These are phyloP conservation scores for Vitis rotundifolia DNA, from an alignment of 164 flowering plant species.

Conservation along the genomic window DNA sequence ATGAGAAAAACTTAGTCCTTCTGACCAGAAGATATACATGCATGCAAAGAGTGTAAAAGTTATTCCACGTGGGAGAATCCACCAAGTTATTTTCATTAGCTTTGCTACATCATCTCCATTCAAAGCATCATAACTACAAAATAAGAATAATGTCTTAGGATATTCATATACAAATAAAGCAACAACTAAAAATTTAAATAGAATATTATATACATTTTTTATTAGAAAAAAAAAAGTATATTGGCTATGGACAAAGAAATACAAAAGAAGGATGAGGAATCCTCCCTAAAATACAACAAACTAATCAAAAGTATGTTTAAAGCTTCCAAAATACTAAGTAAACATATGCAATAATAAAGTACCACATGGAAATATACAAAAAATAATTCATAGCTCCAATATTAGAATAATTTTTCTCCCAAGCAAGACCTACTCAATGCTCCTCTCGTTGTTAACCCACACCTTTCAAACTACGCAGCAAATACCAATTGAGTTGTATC, in stretches of 20 bases:
- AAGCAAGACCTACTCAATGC: no score
- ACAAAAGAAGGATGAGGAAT: no score
- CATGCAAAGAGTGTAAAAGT: conserved; percentile 43
- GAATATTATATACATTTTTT: not conserved
- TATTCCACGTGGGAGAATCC: conserved; percentile 63
- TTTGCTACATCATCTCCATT: conserved; percentile 50
- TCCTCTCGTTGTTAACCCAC: no score
- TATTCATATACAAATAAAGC: not conserved
- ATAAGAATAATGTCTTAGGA: conserved; percentile 8
- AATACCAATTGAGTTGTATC: no score
- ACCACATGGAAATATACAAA: no score
- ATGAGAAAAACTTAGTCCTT: conserved; percentile 39
- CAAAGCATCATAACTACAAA: conserved; percentile 57
- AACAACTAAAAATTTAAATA: not conserved
- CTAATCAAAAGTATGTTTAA: no score
- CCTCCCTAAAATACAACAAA: no score
- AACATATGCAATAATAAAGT: no score
- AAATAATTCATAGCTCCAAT: no score
- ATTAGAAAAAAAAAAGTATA: not conserved
- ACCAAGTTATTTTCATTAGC: conserved; percentile 68
- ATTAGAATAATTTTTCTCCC: no score
- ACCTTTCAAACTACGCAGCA: no score
- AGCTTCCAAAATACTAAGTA: no score
- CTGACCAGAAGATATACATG: conserved; percentile 52
- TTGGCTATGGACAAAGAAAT: not conserved